These are phyloP conservation scores for Boletus coccyginus DNA, from an alignment of 768 basidiomycete species.

Conservation along the genomic window DNA sequence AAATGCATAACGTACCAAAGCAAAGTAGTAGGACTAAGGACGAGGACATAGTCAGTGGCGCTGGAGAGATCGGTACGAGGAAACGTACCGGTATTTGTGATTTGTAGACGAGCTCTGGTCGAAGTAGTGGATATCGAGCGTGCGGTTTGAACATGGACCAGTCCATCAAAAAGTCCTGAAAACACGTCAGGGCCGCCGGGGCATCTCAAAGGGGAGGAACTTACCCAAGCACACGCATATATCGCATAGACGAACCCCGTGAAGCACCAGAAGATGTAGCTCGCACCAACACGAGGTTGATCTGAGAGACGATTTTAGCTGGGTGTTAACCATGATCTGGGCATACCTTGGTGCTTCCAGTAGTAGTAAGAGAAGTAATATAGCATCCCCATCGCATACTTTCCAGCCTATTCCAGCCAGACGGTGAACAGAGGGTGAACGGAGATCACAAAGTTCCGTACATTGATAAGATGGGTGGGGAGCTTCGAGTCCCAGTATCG, in stretches of 20 bases:
- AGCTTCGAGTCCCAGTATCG: conserved; percentile 79
- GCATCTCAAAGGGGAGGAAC: conserved; percentile 13
- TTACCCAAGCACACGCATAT: conserved; percentile 80
- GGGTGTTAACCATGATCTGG: background rate
- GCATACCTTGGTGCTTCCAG: conserved; percentile 68
- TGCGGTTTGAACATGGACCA: conserved; percentile 77
- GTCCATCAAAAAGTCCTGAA: conserved; percentile 86
- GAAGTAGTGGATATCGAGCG: conserved; percentile 56
- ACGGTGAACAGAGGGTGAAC: background rate
- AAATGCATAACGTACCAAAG: conserved; percentile 49
- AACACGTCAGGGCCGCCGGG: background rate
- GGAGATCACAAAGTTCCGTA: conserved; percentile 23
- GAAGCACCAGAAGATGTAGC: conserved; percentile 70
- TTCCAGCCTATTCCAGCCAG: conserved; percentile 61
- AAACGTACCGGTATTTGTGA: conserved; percentile 53
- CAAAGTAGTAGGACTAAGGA: conserved; percentile 70
- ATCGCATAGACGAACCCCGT: conserved; percentile 58
- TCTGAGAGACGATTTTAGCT: background rate
- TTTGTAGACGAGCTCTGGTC: conserved; percentile 73
- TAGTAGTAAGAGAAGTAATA: conserved; percentile 65
- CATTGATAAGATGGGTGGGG: conserved; percentile 83
- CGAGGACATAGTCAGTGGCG: background rate
- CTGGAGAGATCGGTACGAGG: background rate
- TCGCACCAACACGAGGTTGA: conserved; percentile 39
- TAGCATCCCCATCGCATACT: conserved; percentile 69